Base-by-base conservation (phyloP, 768 basidiomycete species). In the Suillus subalutaceus region DNA sequence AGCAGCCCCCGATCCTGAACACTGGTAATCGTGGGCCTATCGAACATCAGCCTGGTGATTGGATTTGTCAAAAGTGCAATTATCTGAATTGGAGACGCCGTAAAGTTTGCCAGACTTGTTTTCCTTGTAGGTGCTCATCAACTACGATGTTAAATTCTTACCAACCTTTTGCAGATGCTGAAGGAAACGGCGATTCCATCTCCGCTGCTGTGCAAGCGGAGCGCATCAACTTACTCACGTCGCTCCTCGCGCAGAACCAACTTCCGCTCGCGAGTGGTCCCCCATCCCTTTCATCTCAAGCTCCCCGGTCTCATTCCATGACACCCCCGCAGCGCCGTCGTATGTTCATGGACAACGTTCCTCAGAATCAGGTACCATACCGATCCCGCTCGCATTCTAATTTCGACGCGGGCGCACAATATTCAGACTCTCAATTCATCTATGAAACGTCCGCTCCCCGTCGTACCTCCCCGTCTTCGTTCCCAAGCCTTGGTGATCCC, bases 91-190 rank as follows among this genome's bases (percentile, higher is more conserved):
- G 93, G 93, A 84, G 93, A 69, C 80, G 93, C 65, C 81, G 93
- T 64, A 94, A 94, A 77, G 93, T 95, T 66, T 95, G 93, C 79
- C 93, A 94, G 82, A 93, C 91, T 12, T 94, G 93, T 77, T 86
- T 87, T 67, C 92, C 93, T 58, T 94, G 91, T 92, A 72, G 69
- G 89, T 84, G 66, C 63, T 66, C 66, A 65, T 30, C 50, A 66
- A 66, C 65, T 63, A 48, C 37, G 15, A 58, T 63, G 10, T 64
- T 66, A 56, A 40, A 61, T 64, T 64, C 48, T 62, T 63, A 38
- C 58, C 58, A 57, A 43, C 62, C 57, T 30, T 64, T 53, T 56
- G 23, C 67, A 93, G 92, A 93, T 69, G 93, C 93, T 15, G 93
- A 94, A 73, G 93, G 93, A 2, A 94, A 94, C 70, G 91, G 92